A percentile compares a stretch with the other conserved stretches of the same genome.
Evolutionary conservation across 805 yeast species (phyloP).

Genomic region (Myxozyma kluyveri): DNA sequence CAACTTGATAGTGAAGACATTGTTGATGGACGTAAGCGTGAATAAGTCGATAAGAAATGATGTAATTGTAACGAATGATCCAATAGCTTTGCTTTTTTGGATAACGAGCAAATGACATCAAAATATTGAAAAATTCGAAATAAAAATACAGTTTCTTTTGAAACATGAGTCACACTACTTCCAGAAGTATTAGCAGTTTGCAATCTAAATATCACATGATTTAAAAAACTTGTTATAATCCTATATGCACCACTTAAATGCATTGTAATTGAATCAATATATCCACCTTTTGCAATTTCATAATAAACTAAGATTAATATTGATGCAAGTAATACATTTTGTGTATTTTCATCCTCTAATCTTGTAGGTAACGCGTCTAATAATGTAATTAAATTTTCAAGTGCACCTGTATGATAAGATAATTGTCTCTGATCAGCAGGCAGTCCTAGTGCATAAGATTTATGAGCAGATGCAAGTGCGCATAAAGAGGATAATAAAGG

Average conservation of each 20-base stretch:
- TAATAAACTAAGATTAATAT: conserved; percentile 26
- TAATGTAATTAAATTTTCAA: conserved; percentile 16
- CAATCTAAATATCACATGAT: conserved; percentile 17
- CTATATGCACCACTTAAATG: conserved; percentile 28
- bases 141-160: conserved; percentile 22
- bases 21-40: conserved; percentile 6
- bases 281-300: conserved; percentile 29
- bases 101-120: conserved; percentile 28
- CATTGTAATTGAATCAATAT: conserved; percentile 21
- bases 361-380: conserved; percentile 19
- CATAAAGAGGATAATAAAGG: conserved; percentile 23
- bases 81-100: conserved; percentile 15
- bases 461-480: conserved; percentile 28
- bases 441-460: conserved; percentile 16
- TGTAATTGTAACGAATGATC: conserved; percentile 23
- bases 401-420: conserved; percentile 24
- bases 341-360: conserved; percentile 25
- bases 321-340: conserved; percentile 22
- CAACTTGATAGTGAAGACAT: not conserved
- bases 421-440: conserved; percentile 14
- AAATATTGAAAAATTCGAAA: conserved; percentile 29
- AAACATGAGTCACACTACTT: conserved; percentile 2
- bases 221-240: conserved; percentile 24
- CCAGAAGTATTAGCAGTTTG: conserved; percentile 9
- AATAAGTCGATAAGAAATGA: conserved; percentile 23